Evolutionary conservation across 148 eudicot genomes (phyloP), one percentile per base, ranked within the genome.

Genomic region (Vaccinium vitisidaea): DNA sequence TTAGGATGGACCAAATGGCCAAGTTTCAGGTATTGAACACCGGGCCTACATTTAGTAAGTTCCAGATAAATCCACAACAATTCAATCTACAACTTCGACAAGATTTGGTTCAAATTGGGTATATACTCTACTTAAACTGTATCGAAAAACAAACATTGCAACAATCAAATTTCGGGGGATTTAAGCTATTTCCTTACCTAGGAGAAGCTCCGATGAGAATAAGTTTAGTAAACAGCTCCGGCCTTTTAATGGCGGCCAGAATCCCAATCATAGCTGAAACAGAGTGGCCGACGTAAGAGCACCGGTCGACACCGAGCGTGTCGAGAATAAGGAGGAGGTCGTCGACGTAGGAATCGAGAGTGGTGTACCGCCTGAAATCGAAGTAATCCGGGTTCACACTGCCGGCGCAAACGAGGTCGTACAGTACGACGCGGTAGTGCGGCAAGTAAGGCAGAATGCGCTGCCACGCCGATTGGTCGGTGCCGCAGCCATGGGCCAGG

Each of bases 381-480:
- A 96, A 96, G 85, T 84, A 90, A 67, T 96, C 95, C 1, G 99
- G 99, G 84, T 94, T 94, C 12, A 96, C 99, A 43, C 92, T 93
- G 21, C 99, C 99, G 48, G 99, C 99, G 82, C 99, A 96, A n/a
- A 94, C 92, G 18, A 96, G 89, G 87, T 96, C 99, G 79, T 91
- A 96, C 59, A 93, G 92, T 6, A 96, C 84, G 36, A 96, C 89
- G 7, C 88, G 90, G 85, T 94, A 88, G 80, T 92, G 92, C 2
- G 86, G 73, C 80, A 96, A 91, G 82, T 81, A 89, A 3, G 99
- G 98, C 2, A 96, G 85, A 70, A 96, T 94, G 77, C 98, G 90
- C 48, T 92, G 90, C 99, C 99, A 96, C 1, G 96, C 99, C 1
- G 99, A 96, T 53, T 96, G 99, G 70, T 96, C 99, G 18, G 99